Evolutionary conservation across 1,139 yeast genomes (phyloP), one percentile per base, ranked within the genome.

Genomic region (Martiniozyma asiatica): DNA sequence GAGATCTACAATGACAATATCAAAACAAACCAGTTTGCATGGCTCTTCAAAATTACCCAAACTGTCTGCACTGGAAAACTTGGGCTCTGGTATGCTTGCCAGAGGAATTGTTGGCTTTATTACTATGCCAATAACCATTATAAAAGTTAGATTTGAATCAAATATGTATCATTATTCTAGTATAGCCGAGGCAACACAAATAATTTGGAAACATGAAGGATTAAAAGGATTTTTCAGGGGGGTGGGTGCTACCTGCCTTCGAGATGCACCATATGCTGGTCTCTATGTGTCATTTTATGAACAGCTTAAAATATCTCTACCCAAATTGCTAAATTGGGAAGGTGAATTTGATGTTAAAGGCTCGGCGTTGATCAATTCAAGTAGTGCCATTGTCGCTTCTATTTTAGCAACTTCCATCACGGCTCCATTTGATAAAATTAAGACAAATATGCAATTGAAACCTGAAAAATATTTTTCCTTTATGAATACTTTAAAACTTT

Each of bases 191-290:
- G 92, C 94, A 0, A 51, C 70, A 2, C 56, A 50, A 24, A 71
- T 73, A 9, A 79, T 85, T 4, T 73, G 67, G 35, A 35, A 44
- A 10, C 50, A 52, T 2, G 66, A 68, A 35, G 73, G 81, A 2
- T 14, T 73, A 1, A 51, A 56, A 14, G 92, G 94, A 19, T 85
- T 87, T 48, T 85, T 85, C 51, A 67, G 71, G 37, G 98, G 98
- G 1, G 79, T 80, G 42, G 72, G 80, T 3, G 94, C 93, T 4
- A 89, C 98, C 0, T 68, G 80, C 40, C 68, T 85, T 12, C 59
- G 98, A 39, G 98, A 89, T 55, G 92, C 95, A 26, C 98, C 98
- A 1, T 82, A 89, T 52, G 96, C 98, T 4, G 98, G 98, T 2
- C 51, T 89, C 6, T 89, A 89, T 48, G 87, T 89, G 20, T 58